Conservation (phyloP, 345 rosid species). For the Euphorbia pulcherrima region DNA sequence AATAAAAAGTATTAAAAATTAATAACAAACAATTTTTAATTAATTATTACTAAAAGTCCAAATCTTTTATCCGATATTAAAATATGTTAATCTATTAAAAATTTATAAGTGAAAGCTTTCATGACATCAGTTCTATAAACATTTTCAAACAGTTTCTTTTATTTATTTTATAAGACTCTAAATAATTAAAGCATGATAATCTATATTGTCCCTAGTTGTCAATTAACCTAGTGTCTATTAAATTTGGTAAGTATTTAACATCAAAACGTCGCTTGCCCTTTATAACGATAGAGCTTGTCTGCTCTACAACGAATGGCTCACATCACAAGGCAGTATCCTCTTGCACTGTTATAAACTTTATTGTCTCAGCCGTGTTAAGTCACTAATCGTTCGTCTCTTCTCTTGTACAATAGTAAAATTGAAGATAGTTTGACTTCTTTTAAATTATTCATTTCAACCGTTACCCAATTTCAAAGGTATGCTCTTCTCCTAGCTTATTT, state of each 20-base stretch:
- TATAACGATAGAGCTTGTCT: neutral
- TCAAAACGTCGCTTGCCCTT: too few species aligned
- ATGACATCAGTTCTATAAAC: too few species aligned
- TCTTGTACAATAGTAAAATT: neutral
- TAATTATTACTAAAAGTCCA: too few species aligned
- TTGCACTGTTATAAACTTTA: neutral
- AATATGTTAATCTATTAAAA: too few species aligned
- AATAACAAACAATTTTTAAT: too few species aligned
- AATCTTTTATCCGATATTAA: too few species aligned
- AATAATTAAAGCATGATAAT: too few species aligned
- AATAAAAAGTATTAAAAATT: too few species aligned
- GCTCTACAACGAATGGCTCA: neutral
- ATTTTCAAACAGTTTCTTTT: too few species aligned
- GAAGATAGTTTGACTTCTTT: neutral
- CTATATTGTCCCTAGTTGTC: neutral
- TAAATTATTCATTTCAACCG: neutral
- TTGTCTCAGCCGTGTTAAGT: neutral
- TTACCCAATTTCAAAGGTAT: neutral
- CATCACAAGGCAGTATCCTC: neutral
- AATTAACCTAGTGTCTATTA: neutral
- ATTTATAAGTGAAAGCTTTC: too few species aligned
- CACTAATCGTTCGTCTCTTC: neutral
- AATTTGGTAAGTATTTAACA: neutral
- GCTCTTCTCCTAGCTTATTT: neutral
- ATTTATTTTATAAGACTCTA: too few species aligned